Evolutionary conservation across 371 early-diverging fungal species (phyloP), one percentile per base, ranked within the genome.

Genomic region (Neoconidiobolus thromboides): DNA sequence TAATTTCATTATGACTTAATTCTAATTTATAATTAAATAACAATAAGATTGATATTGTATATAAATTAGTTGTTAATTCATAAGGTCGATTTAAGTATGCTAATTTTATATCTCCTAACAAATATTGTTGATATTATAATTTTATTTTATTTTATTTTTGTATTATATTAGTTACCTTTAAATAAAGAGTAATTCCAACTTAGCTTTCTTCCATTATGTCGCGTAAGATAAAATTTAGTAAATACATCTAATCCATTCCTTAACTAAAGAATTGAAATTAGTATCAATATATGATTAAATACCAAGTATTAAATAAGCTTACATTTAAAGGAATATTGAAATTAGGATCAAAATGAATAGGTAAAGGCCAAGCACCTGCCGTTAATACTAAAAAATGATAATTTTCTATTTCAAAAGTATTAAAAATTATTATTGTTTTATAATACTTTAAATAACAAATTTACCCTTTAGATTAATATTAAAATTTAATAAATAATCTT

Each of bases 281-380:
- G 6, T 4, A 49, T 14, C 6, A n/a, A 9, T n/a, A 12, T 5
- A 12, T 44, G 26, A 26, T 26, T 26, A 26, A 26, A 26, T 26
- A 26, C 26, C 26, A 36, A 36, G 49, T 49, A 26, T 15, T 26
- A 14, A 14, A 50, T 39, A 4, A 43, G 9, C 53, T 63, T 72
- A 83, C 82, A 68, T 82, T 83, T n/a, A 65, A 65, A 40, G 87
- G 87, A 38, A 87, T 73, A 44, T 75, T 76, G 49, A 85, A 74
- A 15, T 80, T 79, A 6, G 76, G 60, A 42, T 75, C 68, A 6
- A 73, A 73, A 10, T 75, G 69, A 54, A 78, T 77, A 40, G 80
- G 75, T 42, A 91, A 65, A 3, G 93, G 93, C 93, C 93, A 93
- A 1, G 91, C 85, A 49, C 93, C 93, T 2, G 87, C 81, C 39